These are phyloP conservation scores for Globisporangium spiculum DNA, from an alignment of 352 stramenopile species.

Conservation along the genomic window DNA sequence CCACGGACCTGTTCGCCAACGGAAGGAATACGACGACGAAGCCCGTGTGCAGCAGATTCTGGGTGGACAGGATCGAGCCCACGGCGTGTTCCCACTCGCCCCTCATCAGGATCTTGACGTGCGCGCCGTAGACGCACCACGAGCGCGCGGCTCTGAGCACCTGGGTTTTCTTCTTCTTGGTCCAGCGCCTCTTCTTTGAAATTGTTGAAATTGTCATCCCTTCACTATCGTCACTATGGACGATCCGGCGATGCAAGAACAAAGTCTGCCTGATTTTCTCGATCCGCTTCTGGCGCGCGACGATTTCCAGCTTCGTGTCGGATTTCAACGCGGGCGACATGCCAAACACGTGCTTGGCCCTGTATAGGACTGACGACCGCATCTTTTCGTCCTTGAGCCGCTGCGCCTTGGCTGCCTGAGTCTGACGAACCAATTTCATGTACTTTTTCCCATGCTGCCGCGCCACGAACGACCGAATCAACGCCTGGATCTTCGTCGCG, in stretches of 20 bases:
- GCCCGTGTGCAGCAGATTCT: constrained; percentile 58
- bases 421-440: constrained; percentile 52
- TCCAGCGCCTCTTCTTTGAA: constrained; percentile 38
- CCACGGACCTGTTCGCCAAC: constrained; percentile 47
- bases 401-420: constrained; percentile 35
- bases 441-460: constrained; percentile 38
- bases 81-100: constrained; percentile 47
- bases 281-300: constrained; percentile 27
- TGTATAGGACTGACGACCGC: constrained; percentile 39
- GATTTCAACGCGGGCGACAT: constrained; percentile 43
- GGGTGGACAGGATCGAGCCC: constrained; percentile 55
- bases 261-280: constrained; percentile 45
- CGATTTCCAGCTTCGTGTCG: constrained; percentile 53
- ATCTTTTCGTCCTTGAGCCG: constrained; percentile 41
- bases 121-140: constrained; percentile 52
- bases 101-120: constrained; percentile 43
- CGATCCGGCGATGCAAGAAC: constrained; percentile 35
- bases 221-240: constrained; percentile 11
- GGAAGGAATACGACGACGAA: constrained; percentile 61
- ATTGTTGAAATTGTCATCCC: constrained; percentile 14
- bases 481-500: constrained; percentile 41
- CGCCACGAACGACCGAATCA: constrained; percentile 33
- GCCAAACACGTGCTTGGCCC: constrained; percentile 35
- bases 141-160: constrained; percentile 35
- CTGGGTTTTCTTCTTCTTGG: constrained; percentile 29